A percentile compares a stretch with the other conserved stretches of the same genome.
Evolutionary conservation across 2,329 filamentous ascomycete species (phyloP).

Genomic region (Hawksworthiomyces lignivorus): DNA sequence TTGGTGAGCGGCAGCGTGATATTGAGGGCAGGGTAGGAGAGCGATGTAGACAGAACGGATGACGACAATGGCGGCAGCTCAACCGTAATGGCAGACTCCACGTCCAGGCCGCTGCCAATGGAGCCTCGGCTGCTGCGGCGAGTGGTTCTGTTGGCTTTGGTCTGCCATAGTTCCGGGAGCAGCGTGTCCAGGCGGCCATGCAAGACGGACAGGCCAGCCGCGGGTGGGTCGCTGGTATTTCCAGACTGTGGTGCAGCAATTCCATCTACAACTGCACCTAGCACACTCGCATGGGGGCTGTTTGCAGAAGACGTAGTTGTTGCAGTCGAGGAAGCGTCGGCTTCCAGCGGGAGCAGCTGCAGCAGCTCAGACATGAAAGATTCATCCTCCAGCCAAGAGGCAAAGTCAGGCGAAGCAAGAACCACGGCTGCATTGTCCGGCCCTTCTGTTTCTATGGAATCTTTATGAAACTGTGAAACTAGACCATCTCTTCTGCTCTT

Average conservation of each 20-base stretch:
- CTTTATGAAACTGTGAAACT: background rate
- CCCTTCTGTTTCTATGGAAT: background rate
- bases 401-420: conserved; percentile 40
- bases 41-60: conserved; percentile 32
- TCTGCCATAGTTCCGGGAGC: conserved; percentile 40
- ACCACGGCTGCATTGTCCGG: conserved; percentile 37
- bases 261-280: conserved; percentile 50
- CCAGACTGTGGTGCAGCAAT: conserved; percentile 31
- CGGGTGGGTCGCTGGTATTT: conserved; percentile 18
- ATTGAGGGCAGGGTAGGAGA: conserved; percentile 18
- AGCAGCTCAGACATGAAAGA: conserved; percentile 28
- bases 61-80: conserved; percentile 23
- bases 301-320: too few species aligned
- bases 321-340: too few species aligned
- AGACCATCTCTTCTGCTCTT: background rate
- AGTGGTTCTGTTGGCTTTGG: background rate
- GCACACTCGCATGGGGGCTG: conserved; percentile 42
- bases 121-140: conserved; percentile 1
- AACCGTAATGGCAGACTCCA: conserved; percentile 35
- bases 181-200: conserved; percentile 32
- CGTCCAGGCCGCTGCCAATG: conserved; percentile 23
- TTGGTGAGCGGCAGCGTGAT: conserved; percentile 63
- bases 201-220: conserved; percentile 45
- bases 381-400: conserved; percentile 38
- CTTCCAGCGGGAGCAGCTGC: conserved; percentile 13